These are phyloP conservation scores for Sclerotinia borealis DNA, from an alignment of 2,329 filamentous ascomycete genomes.

Conservation along the genomic window DNA sequence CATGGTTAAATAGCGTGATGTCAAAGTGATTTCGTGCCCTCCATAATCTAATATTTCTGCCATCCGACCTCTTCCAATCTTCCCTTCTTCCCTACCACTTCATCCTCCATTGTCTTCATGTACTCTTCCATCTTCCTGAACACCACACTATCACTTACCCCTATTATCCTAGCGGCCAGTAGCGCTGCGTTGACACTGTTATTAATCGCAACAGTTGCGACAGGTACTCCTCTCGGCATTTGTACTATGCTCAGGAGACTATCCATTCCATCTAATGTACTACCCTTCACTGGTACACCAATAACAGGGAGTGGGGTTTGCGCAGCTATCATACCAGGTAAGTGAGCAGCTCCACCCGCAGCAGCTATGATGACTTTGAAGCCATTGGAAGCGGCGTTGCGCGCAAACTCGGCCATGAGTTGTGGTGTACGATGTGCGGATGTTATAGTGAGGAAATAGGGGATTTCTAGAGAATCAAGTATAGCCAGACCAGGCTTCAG, in stretches of 20 bases:
- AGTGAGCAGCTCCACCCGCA: conserved; percentile 62
- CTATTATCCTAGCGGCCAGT: conserved; percentile 63
- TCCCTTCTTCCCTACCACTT: conserved; percentile 55
- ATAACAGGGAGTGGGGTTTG: conserved; percentile 56
- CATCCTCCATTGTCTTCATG: conserved; percentile 57
- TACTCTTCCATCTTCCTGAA: conserved; percentile 53
- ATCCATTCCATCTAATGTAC: conserved; percentile 53
- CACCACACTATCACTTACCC: conserved; percentile 50
- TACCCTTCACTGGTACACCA: conserved; percentile 70
- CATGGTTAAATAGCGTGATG: neutral
- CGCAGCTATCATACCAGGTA: conserved; percentile 13
- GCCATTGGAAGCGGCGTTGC: conserved; percentile 22
- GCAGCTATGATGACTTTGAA: conserved; percentile 43
- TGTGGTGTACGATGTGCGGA: conserved; percentile 72
- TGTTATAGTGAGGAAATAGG: conserved; percentile 68
- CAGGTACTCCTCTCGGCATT: conserved; percentile 68
- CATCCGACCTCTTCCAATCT: conserved; percentile 51
- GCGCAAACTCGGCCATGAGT: conserved; percentile 61
- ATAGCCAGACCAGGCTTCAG: conserved; percentile 58
- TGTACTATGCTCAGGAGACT: conserved; percentile 67
- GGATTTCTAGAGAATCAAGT: conserved; percentile 55
- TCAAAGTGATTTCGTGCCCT: neutral
- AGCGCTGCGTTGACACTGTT: conserved; percentile 73
- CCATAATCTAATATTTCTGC: conserved; percentile 40
- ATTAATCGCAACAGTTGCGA: conserved; percentile 72